phyloP scores from a whole-genome alignment of 2,329 filamentous ascomycete species.

The Akanthomyces dipterigenus region DNA sequence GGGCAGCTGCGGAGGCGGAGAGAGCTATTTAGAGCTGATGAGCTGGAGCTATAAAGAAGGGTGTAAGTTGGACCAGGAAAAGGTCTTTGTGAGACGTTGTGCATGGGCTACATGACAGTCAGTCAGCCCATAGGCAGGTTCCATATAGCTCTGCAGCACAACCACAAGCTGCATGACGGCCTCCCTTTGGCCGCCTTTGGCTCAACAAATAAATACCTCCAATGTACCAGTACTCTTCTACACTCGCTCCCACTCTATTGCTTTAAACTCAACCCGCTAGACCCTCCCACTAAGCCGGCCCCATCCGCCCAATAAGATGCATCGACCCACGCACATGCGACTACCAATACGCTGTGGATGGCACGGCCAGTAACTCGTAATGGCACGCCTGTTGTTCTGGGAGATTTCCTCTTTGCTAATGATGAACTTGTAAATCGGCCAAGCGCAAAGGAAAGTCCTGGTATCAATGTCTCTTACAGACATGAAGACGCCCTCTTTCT shows the following conservation, averaged over 20 bases:
- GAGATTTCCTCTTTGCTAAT: neutral
- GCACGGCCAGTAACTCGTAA: neutral
- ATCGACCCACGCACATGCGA: conserved; percentile 13
- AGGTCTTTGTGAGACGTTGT: neutral
- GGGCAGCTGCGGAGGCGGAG: conserved; percentile 8
- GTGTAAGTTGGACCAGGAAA: neutral
- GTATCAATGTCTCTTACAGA: neutral
- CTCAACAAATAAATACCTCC: conserved; percentile 6
- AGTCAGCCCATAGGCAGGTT: neutral
- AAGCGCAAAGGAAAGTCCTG: neutral
- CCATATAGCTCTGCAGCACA: neutral
- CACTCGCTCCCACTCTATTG: neutral
- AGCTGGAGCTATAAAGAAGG: neutral
- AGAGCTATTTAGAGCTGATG: neutral
- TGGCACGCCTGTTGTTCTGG: neutral
- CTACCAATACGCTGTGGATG: conserved; percentile 6
- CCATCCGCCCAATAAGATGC: conserved; percentile 11
- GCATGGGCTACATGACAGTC: neutral
- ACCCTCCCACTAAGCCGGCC: conserved; percentile 7
- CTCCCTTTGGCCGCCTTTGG: neutral
- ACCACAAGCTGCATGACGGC: neutral
- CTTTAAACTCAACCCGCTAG: neutral
- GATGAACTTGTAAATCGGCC: neutral
- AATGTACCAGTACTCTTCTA: neutral
- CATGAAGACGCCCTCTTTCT: neutral